A percentile compares a stretch with the other conserved stretches of the same genome.
These are phyloP conservation scores for Clavispora fructus DNA, from an alignment of 805 yeast species.

Conservation along the genomic window DNA sequence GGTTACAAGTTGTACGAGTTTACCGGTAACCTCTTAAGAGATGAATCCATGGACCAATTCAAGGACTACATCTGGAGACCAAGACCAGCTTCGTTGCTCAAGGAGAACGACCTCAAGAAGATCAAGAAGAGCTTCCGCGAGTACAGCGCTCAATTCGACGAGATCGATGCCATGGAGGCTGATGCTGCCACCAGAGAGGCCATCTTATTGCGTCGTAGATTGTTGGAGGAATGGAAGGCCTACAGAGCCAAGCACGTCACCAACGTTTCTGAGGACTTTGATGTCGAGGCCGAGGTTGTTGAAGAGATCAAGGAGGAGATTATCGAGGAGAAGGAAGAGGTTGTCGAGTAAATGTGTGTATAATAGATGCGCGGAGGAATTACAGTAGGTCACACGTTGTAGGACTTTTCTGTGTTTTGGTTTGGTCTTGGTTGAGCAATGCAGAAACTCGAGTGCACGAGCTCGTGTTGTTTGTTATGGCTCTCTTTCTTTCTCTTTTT, in stretches of 20 bases:
- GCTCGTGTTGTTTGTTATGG: no score
- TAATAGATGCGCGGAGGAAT: not conserved
- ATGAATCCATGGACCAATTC: slow-evolving; percentile 76
- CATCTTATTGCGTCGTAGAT: slow-evolving; percentile 74
- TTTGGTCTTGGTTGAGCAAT: no score
- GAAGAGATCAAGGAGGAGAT: slow-evolving; percentile 44
- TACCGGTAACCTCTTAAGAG: slow-evolving; percentile 71
- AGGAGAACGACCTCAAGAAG: slow-evolving; percentile 78
- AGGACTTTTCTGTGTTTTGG: no score
- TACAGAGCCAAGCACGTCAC: slow-evolving; percentile 54
- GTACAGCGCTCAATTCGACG: slow-evolving; percentile 90
- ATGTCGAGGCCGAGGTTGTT: slow-evolving; percentile 47
- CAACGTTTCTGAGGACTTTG: slow-evolving; percentile 40
- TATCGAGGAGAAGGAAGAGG: slow-evolving; percentile 66
- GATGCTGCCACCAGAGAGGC: slow-evolving; percentile 87
- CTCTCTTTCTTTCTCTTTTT: no score
- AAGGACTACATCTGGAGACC: slow-evolving; percentile 96
- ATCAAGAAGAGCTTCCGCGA: slow-evolving; percentile 85
- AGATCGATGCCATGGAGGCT: slow-evolving; percentile 92
- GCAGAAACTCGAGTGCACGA: no score
- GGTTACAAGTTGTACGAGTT: slow-evolving; percentile 87
- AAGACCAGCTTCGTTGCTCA: slow-evolving; percentile 76
- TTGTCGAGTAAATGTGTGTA: slow-evolving; percentile 39
- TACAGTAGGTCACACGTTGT: no score
- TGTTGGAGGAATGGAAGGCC: slow-evolving; percentile 78